Conservation (phyloP, 805 yeast species). For the Sporopachydermia lactativora region DNA sequence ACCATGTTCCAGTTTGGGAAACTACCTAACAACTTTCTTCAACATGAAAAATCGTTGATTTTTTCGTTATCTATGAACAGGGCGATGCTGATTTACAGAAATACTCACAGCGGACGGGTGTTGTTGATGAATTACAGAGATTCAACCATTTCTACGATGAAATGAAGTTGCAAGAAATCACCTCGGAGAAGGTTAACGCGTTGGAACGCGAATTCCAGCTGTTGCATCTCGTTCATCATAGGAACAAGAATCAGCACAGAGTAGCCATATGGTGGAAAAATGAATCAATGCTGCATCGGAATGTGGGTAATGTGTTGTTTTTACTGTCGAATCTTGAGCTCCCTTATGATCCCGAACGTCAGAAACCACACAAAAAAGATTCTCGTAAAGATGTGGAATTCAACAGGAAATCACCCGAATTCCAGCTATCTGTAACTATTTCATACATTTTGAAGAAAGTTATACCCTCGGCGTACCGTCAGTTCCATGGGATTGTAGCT, state of each 20-base stretch:
- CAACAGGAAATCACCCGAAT: conserved; percentile 6
- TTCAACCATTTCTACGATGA: no score
- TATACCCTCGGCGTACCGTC: conserved; percentile 36
- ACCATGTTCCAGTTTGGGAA: no score
- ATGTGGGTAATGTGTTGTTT: conserved; percentile 27
- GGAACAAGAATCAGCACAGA: conserved; percentile 68
- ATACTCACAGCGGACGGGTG: no score
- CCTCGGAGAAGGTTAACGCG: not conserved
- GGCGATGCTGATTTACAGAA: no score
- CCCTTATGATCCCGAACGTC: not conserved
- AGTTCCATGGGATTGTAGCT: conserved; percentile 53
- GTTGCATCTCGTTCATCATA: conserved; percentile 48
- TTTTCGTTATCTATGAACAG: no score
- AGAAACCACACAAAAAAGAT: conserved; percentile 6
- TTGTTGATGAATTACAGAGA: no score
- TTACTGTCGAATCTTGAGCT: conserved; percentile 6
- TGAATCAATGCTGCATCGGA: conserved; percentile 48
- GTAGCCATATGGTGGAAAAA: conserved; percentile 66
- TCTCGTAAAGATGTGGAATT: conserved; percentile 9
- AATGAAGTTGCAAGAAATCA: not conserved
- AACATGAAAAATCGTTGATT: no score
- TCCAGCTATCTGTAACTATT: not conserved
- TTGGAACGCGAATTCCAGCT: conserved; percentile 39
- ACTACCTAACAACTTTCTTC: no score
- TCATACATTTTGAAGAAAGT: conserved; percentile 22